phyloP scores from a whole-genome alignment of 2,329 filamentous ascomycete genomes.

The Chalaropsis thielavioides region DNA sequence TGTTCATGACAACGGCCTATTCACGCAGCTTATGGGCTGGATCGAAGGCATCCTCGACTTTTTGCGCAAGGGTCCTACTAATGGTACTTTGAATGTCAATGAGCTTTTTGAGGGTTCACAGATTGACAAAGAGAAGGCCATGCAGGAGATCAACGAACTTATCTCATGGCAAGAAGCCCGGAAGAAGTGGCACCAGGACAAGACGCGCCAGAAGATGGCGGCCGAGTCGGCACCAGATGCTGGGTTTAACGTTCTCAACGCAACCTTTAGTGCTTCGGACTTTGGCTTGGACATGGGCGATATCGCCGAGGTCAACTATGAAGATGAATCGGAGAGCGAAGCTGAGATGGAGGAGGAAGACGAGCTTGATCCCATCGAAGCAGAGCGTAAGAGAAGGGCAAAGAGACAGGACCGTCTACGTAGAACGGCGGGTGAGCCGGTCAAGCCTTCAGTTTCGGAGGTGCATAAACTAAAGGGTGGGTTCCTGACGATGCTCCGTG shows the following conservation, averaged over 20 bases:
- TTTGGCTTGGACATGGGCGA: conserved; percentile 84
- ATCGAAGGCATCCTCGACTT: conserved; percentile 92
- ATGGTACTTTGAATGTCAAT: conserved; percentile 86
- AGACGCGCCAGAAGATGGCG: conserved; percentile 98
- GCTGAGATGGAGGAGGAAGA: conserved; percentile 59
- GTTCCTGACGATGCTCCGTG: conserved; percentile 68
- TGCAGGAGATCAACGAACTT: conserved; percentile 67
- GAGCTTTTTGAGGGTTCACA: conserved; percentile 67
- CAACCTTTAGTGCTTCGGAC: conserved; percentile 61
- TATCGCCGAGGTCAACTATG: conserved; percentile 68
- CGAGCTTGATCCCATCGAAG: conserved; percentile 72
- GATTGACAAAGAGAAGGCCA: conserved; percentile 57
- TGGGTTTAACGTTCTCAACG: conserved; percentile 36
- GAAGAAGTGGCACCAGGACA: conserved; percentile 97
- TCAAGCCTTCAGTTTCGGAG: conserved; percentile 66
- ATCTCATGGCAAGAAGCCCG: conserved; percentile 89
- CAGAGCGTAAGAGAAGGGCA: conserved; percentile 63
- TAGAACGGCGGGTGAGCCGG: conserved; percentile 66
- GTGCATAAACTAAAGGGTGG: conserved; percentile 65
- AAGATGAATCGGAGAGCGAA: conserved; percentile 40
- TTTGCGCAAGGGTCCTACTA: conserved; percentile 68
- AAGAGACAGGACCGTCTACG: conserved; percentile 69
- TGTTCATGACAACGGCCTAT: conserved; percentile 88
- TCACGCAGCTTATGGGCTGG: conserved; percentile 94
- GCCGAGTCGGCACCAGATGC: conserved; percentile 43